A percentile compares a stretch with the other conserved stretches of the same genome.
Evolutionary conservation across 805 yeast species (phyloP).

Genomic region (Candida montana): DNA sequence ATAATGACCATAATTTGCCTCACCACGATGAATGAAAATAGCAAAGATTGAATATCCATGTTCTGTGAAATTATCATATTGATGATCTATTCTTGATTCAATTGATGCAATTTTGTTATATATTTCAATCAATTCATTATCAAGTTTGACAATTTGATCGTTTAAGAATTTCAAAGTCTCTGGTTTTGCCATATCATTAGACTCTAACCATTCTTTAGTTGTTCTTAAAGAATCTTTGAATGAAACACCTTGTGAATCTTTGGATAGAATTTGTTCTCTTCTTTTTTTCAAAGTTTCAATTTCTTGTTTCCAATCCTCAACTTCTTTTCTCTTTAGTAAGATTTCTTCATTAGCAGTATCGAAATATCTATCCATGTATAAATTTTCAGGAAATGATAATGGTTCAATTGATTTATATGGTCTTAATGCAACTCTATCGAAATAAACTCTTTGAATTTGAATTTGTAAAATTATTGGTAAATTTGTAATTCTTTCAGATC

Average conservation of each 20-base stretch:
- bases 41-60: constrained; percentile 85
- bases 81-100: constrained; percentile 45
- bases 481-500: constrained; percentile 64
- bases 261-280: constrained; percentile 36
- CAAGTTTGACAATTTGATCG: constrained; percentile 41
- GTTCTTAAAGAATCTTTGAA: constrained; percentile 48
- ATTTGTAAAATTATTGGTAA: constrained; percentile 83
- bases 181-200: constrained; percentile 35
- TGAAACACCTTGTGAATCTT: constrained; percentile 46
- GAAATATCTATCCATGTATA: constrained; percentile 85
- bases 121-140: constrained; percentile 38
- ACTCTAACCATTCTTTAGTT: constrained; percentile 50
- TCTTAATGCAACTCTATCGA: constrained; percentile 64
- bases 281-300: constrained; percentile 39
- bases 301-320: constrained; percentile 53
- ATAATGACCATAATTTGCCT: constrained; percentile 94
- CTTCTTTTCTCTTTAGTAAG: constrained; percentile 47
- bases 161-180: constrained; percentile 45
- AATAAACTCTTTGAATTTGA: constrained; percentile 91
- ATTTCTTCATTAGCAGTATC: constrained; percentile 58
- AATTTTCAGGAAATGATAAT: constrained; percentile 67
- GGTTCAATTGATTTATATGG: constrained; percentile 83
- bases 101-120: constrained; percentile 39
- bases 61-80: constrained; percentile 54
- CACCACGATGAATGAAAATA: constrained; percentile 91